Evolutionary conservation across 805 yeast species (phyloP), one percentile per base, ranked within the genome.

Genomic region (Metschnikowia koreensis): DNA sequence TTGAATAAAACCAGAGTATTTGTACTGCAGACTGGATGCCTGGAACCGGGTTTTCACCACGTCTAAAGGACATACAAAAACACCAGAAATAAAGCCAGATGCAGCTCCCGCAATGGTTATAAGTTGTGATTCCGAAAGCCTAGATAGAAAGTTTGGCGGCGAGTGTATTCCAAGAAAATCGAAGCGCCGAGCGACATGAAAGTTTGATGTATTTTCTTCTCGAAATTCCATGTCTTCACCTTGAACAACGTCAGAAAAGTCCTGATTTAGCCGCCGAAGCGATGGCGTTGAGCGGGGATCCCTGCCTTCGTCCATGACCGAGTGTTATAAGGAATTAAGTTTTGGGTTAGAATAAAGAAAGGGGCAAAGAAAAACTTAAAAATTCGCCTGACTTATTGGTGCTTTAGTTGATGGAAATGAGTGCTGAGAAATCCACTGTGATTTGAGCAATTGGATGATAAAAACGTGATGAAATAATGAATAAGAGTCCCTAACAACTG

Each of bases 21-120:
- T 74, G 41, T 55, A 55, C 55, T 48, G 53, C 46, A 76, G 81
- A 7, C 97, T 96, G 65, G 89, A 96, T 0, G 97, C 97, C 70
- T 93, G 99, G 42, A 92, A 76, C 60, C 96, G 74, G 6, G 99
- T 94, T 68, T 94, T 94, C 12, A 94, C 93, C 44, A 94, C 99
- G 65, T 94, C 99, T 34, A 94, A 71, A 0, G 99, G 99, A 68
- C 98, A 94, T 7, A 94, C 99, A 1, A 82, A 76, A 2, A 92
- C 79, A 0, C 98, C 98, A 0, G 97, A 84, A 7, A 89, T 64
- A 58, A 94, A 87, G 1, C 99, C 99, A 0, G 97, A 89, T n/a
- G 90, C 68, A 0, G 97, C 97, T 0, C 99, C 99, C 1, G 96
- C 81, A 0, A 87, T 60, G 7, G 98, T 94, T 12, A 87, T 83